These are phyloP conservation scores for Amauroascus niger DNA, from an alignment of 2,329 filamentous ascomycete species.

Conservation along the genomic window DNA sequence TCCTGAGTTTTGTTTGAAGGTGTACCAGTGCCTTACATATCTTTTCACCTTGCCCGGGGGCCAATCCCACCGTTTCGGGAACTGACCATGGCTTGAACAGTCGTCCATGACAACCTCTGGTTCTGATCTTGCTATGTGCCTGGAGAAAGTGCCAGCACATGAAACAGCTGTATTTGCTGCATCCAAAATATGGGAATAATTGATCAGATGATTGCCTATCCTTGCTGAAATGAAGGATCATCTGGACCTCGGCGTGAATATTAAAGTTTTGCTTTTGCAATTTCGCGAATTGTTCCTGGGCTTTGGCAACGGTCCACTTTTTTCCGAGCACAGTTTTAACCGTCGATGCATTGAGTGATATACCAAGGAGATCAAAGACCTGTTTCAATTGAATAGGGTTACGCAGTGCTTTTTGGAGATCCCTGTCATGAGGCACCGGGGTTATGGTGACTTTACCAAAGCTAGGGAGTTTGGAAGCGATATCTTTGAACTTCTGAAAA, in stretches of 20 bases:
- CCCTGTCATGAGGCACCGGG: background rate
- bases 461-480: background rate
- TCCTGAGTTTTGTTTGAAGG: background rate
- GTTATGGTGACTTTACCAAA: background rate
- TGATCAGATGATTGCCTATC: background rate
- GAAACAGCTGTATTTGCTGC: background rate
- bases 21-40: background rate
- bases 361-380: constrained; percentile 1
- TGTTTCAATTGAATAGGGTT: background rate
- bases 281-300: background rate
- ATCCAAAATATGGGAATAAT: background rate
- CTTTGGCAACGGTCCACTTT: background rate
- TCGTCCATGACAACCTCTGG: background rate
- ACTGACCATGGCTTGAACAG: background rate
- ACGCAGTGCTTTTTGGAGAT: background rate
- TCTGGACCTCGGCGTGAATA: constrained; percentile 1
- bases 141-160: constrained; percentile 1
- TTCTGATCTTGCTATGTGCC: background rate
- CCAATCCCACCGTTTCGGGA: background rate
- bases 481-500: background rate
- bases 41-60: background rate
- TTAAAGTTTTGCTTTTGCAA: background rate
- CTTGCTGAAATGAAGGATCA: constrained; percentile 1
- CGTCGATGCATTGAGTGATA: background rate
- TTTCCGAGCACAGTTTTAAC: background rate